These are phyloP conservation scores for Trametes gibbosa DNA, from an alignment of 768 basidiomycete species.

Conservation along the genomic window DNA sequence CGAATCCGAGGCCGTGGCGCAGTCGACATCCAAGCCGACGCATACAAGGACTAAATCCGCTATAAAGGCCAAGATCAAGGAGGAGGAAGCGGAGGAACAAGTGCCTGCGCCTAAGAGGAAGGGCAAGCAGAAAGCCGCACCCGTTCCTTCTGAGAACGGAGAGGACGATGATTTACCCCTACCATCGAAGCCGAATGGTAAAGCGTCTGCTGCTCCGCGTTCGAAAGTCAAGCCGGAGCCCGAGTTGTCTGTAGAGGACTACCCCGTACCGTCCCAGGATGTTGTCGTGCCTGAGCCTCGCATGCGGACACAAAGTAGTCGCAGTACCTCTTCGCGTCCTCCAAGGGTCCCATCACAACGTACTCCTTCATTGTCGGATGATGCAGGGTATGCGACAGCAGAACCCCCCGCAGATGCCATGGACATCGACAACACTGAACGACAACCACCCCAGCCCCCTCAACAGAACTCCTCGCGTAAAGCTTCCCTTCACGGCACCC, in stretches of 20 bases:
- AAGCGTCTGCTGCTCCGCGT: conserved; percentile 4
- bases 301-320: neutral
- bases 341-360: conserved; percentile 4
- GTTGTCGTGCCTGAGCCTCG: neutral
- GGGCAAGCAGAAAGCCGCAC: conserved; percentile 8
- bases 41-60: conserved; percentile 17
- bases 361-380: conserved; percentile 24
- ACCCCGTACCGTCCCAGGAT: conserved; percentile 2
- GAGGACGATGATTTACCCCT: conserved; percentile 16
- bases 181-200: conserved; percentile 14
- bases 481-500: too few relatives aligned
- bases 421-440: conserved; percentile 9
- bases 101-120: conserved; percentile 13
- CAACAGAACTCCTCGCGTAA: neutral
- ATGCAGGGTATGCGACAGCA: conserved; percentile 29
- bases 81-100: conserved; percentile 15
- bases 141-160: conserved; percentile 8
- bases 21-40: conserved; percentile 6
- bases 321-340: neutral
- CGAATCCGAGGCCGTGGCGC: conserved; percentile 15
- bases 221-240: conserved; percentile 18
- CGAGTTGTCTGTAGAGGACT: conserved; percentile 19
- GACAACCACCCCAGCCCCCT: neutral
- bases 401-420: conserved; percentile 18
- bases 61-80: conserved; percentile 12